Base-by-base conservation (phyloP, 2,329 filamentous ascomycete species). In the Elsinoe australis region DNA sequence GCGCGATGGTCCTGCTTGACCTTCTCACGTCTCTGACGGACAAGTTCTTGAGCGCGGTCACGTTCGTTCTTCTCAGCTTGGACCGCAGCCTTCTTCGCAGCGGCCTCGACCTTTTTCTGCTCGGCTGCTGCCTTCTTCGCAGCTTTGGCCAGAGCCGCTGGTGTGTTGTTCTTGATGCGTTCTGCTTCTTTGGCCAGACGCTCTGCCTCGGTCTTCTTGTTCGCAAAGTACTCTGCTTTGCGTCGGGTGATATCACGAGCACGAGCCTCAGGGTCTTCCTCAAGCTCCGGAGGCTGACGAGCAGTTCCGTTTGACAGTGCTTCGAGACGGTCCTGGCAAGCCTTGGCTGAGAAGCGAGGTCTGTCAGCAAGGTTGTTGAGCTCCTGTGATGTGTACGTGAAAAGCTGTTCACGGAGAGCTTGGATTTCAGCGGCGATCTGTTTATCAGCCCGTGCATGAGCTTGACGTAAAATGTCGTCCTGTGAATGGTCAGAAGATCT, bases 271-370 rank as follows among this genome's bases (percentile, higher is more conserved):
- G 67, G 67, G 36, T 71, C 59, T 12, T 66, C 60, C 48, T 70
- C 65, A 7, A 65, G 51, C 31, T 72, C 70, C 15, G 66, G 67
- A 1, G 72, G 70, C 14, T 67, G 65, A 22, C 61, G 61, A 2
- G 71, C 72, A 5, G 60, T 69, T n/a, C 69, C 72, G 24, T 64
- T 54, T 15, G 63, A 54, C 12, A 73, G 56, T 10, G 59, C 61
- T 24, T 63, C 57, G 52, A 64, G 71, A 21, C 72, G 69, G 48
- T 69, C 59, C 15, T 63, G 59, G 57, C 71, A 74, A 17, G 72
- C 71, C 7, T 66, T 67, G 17, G 63, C 63, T 14, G 69, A 69
- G 63, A 72, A 74, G 47, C 71, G 64, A 31, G 65, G 64, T 36
- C 67, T 66, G 56, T 71, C 67, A 31, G 67, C 58, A 19, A 67